Base-by-base conservation (phyloP, 2,329 filamentous ascomycete genomes). In the Hymenoscyphus scutula region DNA sequence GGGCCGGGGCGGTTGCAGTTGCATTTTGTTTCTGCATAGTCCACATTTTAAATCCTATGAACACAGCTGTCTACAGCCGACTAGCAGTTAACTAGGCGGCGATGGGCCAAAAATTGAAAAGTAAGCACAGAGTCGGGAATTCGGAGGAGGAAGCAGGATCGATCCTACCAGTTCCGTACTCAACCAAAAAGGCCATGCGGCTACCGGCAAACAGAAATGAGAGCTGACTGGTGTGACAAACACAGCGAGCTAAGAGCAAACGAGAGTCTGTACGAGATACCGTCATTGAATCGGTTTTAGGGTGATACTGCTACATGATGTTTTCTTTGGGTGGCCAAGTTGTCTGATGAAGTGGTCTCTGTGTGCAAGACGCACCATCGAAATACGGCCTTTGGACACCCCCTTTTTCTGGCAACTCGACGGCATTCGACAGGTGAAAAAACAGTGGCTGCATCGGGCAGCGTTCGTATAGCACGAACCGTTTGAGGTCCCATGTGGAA, bases 401-500 rank as follows among this genome's bases (percentile, higher is more conserved):
- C 3, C 10, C 15, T 37, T 37, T 37, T 37, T 37, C 15, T 37
- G 32, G 32, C 30, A 34, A 34, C 6, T 34, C 34, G 5, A 37
- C 53, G 45, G 45, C 19, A 25, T 23, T 51, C 19, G 45, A 51
- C 45, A 51, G 10, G 19, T 3, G 3, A 11, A 51, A 19, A 51
- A 19, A 8, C 45, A 23, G 45, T 51, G 45, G 45, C 45, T 51
- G 45, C 45, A 51, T 51, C 19, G 19, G 19, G 45, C 45, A 51
- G 19, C 45, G 19, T 13, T 13, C 29, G 53, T 56, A 37, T 37
- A 32, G 30, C 34, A 37, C 13, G 11, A 29, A 37, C 13, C 53
- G 53, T 56, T 55, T 55, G 25, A 54, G 30, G 38, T 41, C 5
- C 29, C 51, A 27, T 32, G 53, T 30, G 5, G 27, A 69, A 67